Base-by-base conservation (phyloP, 2,329 filamentous ascomycete species). In the Fusarium vanettenii region DNA sequence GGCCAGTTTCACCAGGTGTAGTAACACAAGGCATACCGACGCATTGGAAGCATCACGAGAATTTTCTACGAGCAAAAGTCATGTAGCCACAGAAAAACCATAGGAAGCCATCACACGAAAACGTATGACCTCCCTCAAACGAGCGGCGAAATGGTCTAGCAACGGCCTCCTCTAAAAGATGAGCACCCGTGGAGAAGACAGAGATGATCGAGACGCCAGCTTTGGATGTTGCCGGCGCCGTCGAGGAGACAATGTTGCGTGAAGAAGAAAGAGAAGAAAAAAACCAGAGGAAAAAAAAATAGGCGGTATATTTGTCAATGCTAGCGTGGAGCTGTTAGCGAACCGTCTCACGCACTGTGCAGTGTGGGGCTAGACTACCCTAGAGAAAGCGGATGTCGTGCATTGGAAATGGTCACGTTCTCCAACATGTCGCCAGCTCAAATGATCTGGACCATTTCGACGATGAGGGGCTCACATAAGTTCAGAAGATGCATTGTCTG, bases 1-100 rank as follows among this genome's bases (percentile, higher is more conserved):
- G 2, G 9, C 22, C 20, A 18, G 33, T 25, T 18, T 16, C 31
- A 25, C 31, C 5, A 10, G 14, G 31, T 25, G n/a, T 13, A 22
- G 52, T 22, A 18, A 16, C 48, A 52, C 48, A 29, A 27, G 56
- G 16, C 22, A 59, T 25, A 22, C 33, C 10, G 16, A 52, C 41
- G 7, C 31, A 27, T 48, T 48, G 43, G 35, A 43, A 52, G 10
- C 25, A 67, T 75, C 61, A 64, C 65, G 20, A 33, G 9, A 65
- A 57, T 39, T 33, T 39, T 39, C 27, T 25, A 48, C 5, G 45
- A 20, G 22, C 9, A 22, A 41, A 61, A 25, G 43, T 37, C 62
- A 83, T 85, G 84, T 85, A 76, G 83, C 84, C 84, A 81, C 82
- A 66, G 79, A 78, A 78, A 81, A 83, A 84, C 84, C 84, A 86